Evolutionary conservation across 345 rosid species (phyloP).

Genomic region (Psidium guajava): DNA sequence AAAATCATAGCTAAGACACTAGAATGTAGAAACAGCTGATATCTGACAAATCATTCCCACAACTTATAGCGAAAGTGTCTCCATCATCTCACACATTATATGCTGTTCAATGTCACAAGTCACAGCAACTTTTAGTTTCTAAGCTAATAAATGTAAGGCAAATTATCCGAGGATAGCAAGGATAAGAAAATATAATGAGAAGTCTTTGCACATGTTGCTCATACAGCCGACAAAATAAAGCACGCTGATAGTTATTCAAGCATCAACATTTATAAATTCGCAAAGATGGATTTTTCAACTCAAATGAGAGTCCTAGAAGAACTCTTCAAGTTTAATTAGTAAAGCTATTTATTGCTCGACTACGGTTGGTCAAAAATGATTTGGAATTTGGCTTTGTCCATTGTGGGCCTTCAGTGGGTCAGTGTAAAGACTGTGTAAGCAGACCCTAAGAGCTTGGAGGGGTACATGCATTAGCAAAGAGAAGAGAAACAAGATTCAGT

Average conservation of each 20-base stretch:
- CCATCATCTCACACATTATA: background rate
- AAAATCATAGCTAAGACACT: background rate
- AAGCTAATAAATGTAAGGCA: background rate
- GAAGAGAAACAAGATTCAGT: background rate
- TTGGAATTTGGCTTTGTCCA: background rate
- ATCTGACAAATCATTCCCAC: background rate
- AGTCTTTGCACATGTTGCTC: background rate
- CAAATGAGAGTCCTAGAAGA: background rate
- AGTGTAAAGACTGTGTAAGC: background rate
- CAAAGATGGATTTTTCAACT: background rate
- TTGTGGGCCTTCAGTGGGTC: background rate
- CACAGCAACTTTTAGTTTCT: background rate
- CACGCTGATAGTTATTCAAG: background rate
- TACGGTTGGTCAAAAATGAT: background rate
- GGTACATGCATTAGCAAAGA: background rate
- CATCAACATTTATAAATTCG: background rate
- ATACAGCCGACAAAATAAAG: background rate
- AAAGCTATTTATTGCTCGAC: background rate
- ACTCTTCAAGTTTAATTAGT: background rate
- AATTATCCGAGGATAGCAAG: background rate
- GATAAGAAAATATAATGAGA: background rate
- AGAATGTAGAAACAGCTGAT: background rate
- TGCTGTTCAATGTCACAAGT: background rate
- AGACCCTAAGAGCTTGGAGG: background rate
- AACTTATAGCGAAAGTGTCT: background rate